Evolutionary conservation across 179 eudicot species (phyloP).

Genomic region (Spergularia azorica): DNA sequence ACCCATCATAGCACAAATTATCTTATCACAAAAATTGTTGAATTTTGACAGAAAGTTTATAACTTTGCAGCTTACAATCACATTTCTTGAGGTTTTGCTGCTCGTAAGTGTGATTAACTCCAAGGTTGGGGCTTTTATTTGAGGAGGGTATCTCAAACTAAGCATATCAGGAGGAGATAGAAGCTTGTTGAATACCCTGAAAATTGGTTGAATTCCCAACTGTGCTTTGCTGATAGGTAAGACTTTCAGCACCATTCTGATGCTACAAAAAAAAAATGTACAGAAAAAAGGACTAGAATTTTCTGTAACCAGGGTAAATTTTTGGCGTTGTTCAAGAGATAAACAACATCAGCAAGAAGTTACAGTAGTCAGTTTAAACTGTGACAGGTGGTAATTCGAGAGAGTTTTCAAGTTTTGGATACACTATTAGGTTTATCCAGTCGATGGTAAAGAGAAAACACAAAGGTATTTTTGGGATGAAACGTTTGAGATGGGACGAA

Average conservation of each 20-base stretch:
- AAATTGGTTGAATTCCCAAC: conserved; percentile 8
- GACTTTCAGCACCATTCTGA: conserved; percentile 25
- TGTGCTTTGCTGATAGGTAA: background rate
- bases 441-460: too few species aligned
- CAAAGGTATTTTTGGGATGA: too few species aligned
- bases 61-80: conserved; percentile 41
- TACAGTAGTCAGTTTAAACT: too few species aligned
- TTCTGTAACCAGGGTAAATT: too few species aligned
- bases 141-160: conserved; percentile 42
- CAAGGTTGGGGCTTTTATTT: conserved; percentile 26
- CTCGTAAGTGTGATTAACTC: conserved; percentile 26
- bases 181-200: background rate
- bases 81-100: conserved; percentile 28
- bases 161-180: conserved; percentile 32
- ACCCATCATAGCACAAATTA: background rate
- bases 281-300: too few species aligned
- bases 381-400: too few species aligned
- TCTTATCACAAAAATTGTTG: background rate
- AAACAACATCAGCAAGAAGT: too few species aligned
- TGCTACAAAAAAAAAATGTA: background rate
- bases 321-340: too few species aligned
- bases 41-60: background rate
- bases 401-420: too few species aligned
- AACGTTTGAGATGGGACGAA: too few species aligned
- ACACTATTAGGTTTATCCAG: too few species aligned